Evolutionary conservation across 129 eudicot species (phyloP).

Genomic region (Centrapalus pauciflorus): DNA sequence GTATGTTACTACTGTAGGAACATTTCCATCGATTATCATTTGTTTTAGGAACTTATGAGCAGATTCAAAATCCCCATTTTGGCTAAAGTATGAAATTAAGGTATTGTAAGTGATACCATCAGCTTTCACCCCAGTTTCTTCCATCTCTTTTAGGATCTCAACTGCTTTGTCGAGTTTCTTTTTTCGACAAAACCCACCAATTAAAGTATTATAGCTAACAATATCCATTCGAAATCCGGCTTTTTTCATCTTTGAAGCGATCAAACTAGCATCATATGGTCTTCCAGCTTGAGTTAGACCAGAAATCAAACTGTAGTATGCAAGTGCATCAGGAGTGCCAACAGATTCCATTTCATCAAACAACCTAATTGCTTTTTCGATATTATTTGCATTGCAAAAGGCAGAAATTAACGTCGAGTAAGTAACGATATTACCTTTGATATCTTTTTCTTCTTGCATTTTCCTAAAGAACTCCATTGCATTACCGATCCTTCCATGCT

Average conservation of each 20-base stretch:
- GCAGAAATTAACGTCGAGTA: conserved; percentile 59
- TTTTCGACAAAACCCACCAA: conserved; percentile 71
- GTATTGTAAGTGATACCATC: conserved; percentile 76
- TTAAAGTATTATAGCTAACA: conserved; percentile 55
- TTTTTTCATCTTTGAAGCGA: conserved; percentile 57
- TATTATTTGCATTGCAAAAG: conserved; percentile 60
- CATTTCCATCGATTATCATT: conserved; percentile 53
- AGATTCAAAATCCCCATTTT: conserved; percentile 43
- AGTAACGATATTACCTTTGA: conserved; percentile 58
- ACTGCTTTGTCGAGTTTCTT: conserved; percentile 56
- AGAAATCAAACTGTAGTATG: conserved; percentile 70
- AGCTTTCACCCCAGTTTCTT: conserved; percentile 42
- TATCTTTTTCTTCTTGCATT: conserved; percentile 56
- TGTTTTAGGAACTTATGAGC: conserved; percentile 53
- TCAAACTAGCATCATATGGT: conserved; percentile 48
- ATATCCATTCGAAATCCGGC: conserved; percentile 65
- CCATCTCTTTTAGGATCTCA: conserved; percentile 68
- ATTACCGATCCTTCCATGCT: conserved; percentile 50
- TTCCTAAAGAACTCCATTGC: conserved; percentile 54
- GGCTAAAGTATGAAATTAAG: conserved; percentile 59
- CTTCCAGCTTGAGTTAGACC: conserved; percentile 67
- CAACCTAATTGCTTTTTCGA: conserved; percentile 59
- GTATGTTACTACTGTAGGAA: conserved; percentile 73
- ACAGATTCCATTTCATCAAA: conserved; percentile 57
- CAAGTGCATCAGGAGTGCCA: conserved; percentile 59